Base-by-base conservation (phyloP, 768 basidiomycete genomes). In the Agaricus sinodeliciosus region DNA sequence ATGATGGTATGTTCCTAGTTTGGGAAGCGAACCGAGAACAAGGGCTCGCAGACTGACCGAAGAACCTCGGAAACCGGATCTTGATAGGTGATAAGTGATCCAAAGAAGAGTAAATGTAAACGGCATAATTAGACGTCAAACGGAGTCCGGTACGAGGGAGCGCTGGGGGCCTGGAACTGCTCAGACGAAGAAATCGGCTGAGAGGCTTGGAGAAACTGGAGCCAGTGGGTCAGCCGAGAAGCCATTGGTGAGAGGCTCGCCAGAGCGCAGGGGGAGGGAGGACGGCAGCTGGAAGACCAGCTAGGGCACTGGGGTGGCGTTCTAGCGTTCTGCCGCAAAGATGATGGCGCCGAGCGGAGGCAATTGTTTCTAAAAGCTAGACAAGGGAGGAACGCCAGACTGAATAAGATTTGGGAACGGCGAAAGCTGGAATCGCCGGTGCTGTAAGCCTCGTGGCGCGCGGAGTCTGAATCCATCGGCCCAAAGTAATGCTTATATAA, bases 1-100 rank as follows among this genome's bases (percentile, higher is more conserved):
- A 27, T 51, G 43, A 51, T 45, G 49, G 51, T 51, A 50, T 51
- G 57, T 59, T 47, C 57, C 50, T 35, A 13, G 25, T 53, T 31
- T 45, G 39, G 51, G 26, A 28, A 22, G 36, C 26, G 16, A 42
- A 51, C 18, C 34, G 49, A 44, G 53, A 51, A 47, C 54, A 56
- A 52, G 54, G 58, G 59, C 50, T 61, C 62, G 60, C 64, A 65
- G 61, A 59, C 54, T 63, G 65, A 48, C 65, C 64, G 66, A 67
- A 64, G 47, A 57, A 58, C 65, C 66, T 67, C 68, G 67, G 66
- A 64, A 68, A 58, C 65, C 72, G 73, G 74, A 75, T 75, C 74
- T 72, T 70, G 72, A 68, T 69, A 60, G 67, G 67, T 60, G 67
- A 59, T 68, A 62, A 60, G 58, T 59, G 61, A 60, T 55, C 54